Evolutionary conservation across 1,284 basidiomycete species (phyloP).

Genomic region (Tylopilus microsporus): DNA sequence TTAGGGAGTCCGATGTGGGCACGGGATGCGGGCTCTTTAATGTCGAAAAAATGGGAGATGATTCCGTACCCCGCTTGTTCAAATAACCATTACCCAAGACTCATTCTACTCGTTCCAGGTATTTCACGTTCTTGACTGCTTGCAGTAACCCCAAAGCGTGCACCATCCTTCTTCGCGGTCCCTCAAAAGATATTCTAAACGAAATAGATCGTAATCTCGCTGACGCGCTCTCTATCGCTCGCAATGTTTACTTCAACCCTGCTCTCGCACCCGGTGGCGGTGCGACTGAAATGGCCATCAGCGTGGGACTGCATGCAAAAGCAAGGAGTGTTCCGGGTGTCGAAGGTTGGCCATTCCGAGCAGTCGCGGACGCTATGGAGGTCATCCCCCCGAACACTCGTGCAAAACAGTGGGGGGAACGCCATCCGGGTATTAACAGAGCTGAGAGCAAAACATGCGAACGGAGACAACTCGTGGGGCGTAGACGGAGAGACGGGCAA

Average conservation of each 20-base stretch:
- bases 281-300: constrained; percentile 97
- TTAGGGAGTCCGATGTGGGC: constrained; percentile 88
- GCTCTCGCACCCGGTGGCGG: constrained; percentile 89
- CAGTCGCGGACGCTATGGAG: constrained; percentile 95
- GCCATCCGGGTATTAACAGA: constrained; percentile 90
- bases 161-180: constrained; percentile 97
- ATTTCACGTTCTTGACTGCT: constrained; percentile 94
- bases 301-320: constrained; percentile 82
- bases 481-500: constrained; percentile 95
- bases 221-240: constrained; percentile 95
- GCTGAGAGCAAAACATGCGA: constrained; percentile 91
- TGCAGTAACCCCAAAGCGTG: constrained; percentile 95
- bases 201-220: constrained; percentile 97
- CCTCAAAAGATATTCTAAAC: constrained; percentile 96
- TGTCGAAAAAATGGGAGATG: constrained; percentile 96
- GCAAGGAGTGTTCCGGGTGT: constrained; percentile 78
- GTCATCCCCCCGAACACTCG: constrained; percentile 91
- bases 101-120: constrained; percentile 44
- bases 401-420: constrained; percentile 96
- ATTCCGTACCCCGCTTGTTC: constrained; percentile 43
- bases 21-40: constrained; percentile 93
- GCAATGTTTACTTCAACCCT: constrained; percentile 97
- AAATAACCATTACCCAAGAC: background rate
- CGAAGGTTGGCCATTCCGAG: constrained; percentile 86
- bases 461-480: constrained; percentile 86